Base-by-base conservation (phyloP, 2,329 filamentous ascomycete genomes). In the Tolypocladium sp. region DNA sequence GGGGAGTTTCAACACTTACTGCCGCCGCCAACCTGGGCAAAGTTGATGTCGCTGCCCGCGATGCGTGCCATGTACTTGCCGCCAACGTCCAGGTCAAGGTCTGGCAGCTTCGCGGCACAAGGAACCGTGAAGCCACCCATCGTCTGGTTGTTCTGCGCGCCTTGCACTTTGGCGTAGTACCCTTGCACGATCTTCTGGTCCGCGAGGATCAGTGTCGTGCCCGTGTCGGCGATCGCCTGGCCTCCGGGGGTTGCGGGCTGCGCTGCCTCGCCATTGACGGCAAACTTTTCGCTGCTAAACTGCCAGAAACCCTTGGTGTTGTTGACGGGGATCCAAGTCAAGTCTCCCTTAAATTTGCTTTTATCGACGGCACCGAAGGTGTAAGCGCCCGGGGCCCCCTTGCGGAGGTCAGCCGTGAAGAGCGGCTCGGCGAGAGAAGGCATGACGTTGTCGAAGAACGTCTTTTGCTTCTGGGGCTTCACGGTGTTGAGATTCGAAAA, bases 381-480 rank as follows among this genome's bases (percentile, higher is more conserved):
- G 73, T 90, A 91, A 49, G 82, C 77, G 51, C 88, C 88, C 2
- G 78, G 75, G 20, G 77, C 76, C 60, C 80, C 77, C 61, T 80
- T 77, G 66, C 83, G 81, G 46, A 92, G 79, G 62, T 87, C 82
- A 37, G 85, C 87, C 0, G 87, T 89, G 73, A 91, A 88, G 57
- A 91, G 76, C 0, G 88, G 87, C 71, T 82, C 73, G 33, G 82
- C 79, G 30, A 91, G 81, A 22, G 76, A 71, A n/a, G 71, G 63
- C 71, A 82, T 81, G 64, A 88, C 76, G 69, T 89, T 91, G 67
- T 89, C 86, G 69, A 91, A 90, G 71, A 90, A 91, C 13, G 88
- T 91, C 73, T 85, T 86, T 64, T 89, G 85, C 62, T 78, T 74
- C 20, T 77, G 74, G 1, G 87, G 87, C 68, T 79, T 68, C 60